Conservation (phyloP, 2,329 filamentous ascomycete genomes). For the Epichloe sibirici region DNA sequence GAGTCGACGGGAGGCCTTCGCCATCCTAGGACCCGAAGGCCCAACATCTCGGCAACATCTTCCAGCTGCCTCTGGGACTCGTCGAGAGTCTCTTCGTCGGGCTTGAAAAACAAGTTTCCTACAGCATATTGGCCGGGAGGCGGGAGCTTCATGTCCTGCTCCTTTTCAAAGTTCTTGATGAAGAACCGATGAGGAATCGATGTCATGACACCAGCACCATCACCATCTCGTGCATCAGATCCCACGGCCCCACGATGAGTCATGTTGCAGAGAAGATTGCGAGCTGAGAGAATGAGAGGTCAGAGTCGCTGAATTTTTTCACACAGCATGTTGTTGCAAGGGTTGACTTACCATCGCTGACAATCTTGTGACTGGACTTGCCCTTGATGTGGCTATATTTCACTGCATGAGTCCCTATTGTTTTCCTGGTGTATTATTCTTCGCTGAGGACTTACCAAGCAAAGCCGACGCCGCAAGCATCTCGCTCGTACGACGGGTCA, state of each 20-base stretch:
- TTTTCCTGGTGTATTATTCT: not conserved
- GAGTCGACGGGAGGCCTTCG: conserved; percentile 91
- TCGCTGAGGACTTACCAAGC: conserved; percentile 60
- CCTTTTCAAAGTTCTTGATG: conserved; percentile 91
- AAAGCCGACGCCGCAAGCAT: conserved; percentile 99
- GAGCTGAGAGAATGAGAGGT: conserved; percentile 1
- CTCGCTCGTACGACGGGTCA: conserved; percentile 90
- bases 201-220: conserved; percentile 98
- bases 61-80: conserved; percentile 90
- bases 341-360: conserved; percentile 76
- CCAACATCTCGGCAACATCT: conserved; percentile 79
- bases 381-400: conserved; percentile 84
- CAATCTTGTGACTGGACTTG: conserved; percentile 92
- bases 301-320: not conserved
- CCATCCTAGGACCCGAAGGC: conserved; percentile 88
- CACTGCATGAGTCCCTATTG: not conserved
- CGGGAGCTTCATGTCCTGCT: conserved; percentile 79
- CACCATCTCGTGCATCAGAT: conserved; percentile 93
- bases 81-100: conserved; percentile 76
- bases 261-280: conserved; percentile 96
- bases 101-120: conserved; percentile 98
- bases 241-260: conserved; percentile 97
- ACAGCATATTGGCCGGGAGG: conserved; percentile 88
- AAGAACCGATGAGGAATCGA: conserved; percentile 98
- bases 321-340: not conserved